Evolutionary conservation across 805 yeast genomes (phyloP), one percentile per base, ranked within the genome.

Genomic region (Kluyveromyces siamensis): DNA sequence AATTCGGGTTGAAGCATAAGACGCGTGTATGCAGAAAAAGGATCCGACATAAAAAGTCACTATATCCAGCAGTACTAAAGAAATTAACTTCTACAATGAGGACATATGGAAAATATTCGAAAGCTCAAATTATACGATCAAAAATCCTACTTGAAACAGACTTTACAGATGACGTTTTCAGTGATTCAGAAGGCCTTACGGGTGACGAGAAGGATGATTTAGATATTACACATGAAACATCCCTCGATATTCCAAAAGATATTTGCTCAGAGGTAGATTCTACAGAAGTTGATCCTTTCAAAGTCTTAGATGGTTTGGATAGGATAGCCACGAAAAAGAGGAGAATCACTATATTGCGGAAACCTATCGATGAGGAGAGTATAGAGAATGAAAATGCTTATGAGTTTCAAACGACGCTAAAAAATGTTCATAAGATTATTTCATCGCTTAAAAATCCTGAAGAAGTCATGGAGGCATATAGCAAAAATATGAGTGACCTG

Each of bases 271-370:
- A 25, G 27, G 27, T 17, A n/a, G 43, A 19, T 13, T 18, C 8
- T 10, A 37, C 37, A 19, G 43, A 52, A 18, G 30, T 54, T 10
- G 53, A 52, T 16, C 56, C 57, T 1, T 61, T 61, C 45, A 60
- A 58, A 33, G 52, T 63, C 41, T 37, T 62, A n/a, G 57, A 58
- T 41, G 50, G 50, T 18, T 41, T 47, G 18, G 48, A 51, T n/a
- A 44, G 40, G 13, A 47, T 37, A 2, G 56, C 49, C 19, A 51
- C 43, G 37, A 55, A 56, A 39, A 59, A 49, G 43, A 61, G 56
- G 35, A 50, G 45, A 38, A 52, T 50, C n/a, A 52, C 49, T 16
- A 40, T 10, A 18, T 37, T 17, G 18, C 44, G 8, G 38, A 50
- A 36, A 13, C 39, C 6, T 5, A 40, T 13, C 14, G 30, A 38